Conservation (phyloP, 371 early-diverging fungal genomes). For the Mortierella sp. region DNA sequence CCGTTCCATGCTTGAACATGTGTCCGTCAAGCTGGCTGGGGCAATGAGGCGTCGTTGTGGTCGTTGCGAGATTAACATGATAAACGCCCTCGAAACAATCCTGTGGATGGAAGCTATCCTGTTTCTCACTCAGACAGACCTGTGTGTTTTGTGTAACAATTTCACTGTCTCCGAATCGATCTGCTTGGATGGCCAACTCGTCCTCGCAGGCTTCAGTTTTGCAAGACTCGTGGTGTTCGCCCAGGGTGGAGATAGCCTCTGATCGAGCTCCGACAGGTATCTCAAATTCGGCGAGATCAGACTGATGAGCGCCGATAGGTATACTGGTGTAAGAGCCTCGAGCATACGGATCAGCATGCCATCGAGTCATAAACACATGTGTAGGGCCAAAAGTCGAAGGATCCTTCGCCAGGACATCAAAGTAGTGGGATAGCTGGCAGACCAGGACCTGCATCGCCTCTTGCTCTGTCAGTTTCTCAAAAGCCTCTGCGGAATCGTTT, state of each 20-base stretch:
- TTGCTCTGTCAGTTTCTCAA: conserved; percentile 38
- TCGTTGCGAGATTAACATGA: not conserved
- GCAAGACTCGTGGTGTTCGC: conserved; percentile 1
- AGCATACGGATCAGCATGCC: conserved; percentile 46
- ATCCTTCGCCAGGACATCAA: conserved; percentile 25
- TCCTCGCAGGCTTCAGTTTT: not conserved
- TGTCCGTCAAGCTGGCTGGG: not conserved
- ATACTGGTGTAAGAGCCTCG: conserved; percentile 52
- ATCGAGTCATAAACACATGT: conserved; percentile 37
- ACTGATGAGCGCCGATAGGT: conserved; percentile 49
- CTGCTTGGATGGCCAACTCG: conserved; percentile 1
- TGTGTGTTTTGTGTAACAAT: not conserved
- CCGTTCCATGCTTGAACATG: not conserved
- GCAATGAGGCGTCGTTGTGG: not conserved
- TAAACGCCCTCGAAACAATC: not conserved
- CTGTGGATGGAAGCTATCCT: not conserved
- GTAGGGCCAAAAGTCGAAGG: conserved; percentile 24
- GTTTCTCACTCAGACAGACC: not conserved
- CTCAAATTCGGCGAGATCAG: conserved; percentile 50
- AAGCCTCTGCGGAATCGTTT: conserved; percentile 40
- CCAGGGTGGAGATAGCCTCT: not conserved
- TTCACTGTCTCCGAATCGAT: not conserved
- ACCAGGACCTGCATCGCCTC: conserved; percentile 44
- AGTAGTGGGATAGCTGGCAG: conserved; percentile 50
- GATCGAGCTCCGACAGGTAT: conserved; percentile 40